phyloP scores from a whole-genome alignment of 2,329 filamentous ascomycete genomes.

The Didymella segeticola region DNA sequence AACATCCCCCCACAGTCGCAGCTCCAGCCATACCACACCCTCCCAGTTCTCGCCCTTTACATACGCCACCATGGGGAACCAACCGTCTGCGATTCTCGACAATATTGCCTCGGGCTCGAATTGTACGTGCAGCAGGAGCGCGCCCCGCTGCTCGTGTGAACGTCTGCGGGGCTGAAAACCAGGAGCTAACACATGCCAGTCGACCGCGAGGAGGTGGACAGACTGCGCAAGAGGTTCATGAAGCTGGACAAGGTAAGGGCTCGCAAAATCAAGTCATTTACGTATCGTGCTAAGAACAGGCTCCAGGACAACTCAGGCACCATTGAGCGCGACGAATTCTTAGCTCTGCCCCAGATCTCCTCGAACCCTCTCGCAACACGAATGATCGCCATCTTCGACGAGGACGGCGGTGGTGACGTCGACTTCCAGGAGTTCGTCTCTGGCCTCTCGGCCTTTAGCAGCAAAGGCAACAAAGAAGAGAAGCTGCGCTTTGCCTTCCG shows the following conservation, averaged over 20 bases:
- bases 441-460: slow-evolving; percentile 92
- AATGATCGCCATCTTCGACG: slow-evolving; percentile 99
- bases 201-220: slow-evolving; percentile 95
- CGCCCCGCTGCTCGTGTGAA: slow-evolving; percentile 28
- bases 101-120: slow-evolving; percentile 97
- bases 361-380: slow-evolving; percentile 96
- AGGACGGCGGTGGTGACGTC: slow-evolving; percentile 96
- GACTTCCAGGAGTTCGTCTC: slow-evolving; percentile 99
- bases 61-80: slow-evolving; percentile 57
- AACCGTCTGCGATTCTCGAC: slow-evolving; percentile 77
- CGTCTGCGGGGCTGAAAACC: slow-evolving; percentile 38
- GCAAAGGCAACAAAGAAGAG: slow-evolving; percentile 98
- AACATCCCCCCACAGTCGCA: no score
- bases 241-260: slow-evolving; percentile 89
- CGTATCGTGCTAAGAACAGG: neutral
- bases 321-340: slow-evolving; percentile 97
- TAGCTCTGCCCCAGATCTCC: slow-evolving; percentile 94
- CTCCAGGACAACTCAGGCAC: slow-evolving; percentile 98
- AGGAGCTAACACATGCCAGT: slow-evolving; percentile 62
- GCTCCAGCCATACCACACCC: slow-evolving; percentile 19
- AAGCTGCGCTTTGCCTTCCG: slow-evolving; percentile 98
- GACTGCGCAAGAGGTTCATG: slow-evolving; percentile 97
- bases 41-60: slow-evolving; percentile 16
- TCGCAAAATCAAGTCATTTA: neutral
- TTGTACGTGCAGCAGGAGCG: slow-evolving; percentile 65